Evolutionary conservation across 140 eudicot genomes (phyloP).

Genomic region (Anethum foeniculum): DNA sequence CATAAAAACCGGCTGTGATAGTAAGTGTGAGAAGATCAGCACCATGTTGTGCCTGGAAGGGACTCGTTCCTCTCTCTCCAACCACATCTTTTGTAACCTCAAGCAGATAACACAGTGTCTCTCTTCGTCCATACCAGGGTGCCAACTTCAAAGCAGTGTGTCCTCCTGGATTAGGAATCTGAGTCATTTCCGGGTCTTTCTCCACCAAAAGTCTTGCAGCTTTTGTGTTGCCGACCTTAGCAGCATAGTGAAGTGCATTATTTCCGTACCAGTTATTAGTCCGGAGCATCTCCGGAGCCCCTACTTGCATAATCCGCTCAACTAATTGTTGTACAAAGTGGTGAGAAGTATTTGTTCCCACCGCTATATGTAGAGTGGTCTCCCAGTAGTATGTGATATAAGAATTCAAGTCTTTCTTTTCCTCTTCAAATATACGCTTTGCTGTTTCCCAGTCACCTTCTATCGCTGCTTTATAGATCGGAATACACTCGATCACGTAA

Average conservation of each 20-base stretch:
- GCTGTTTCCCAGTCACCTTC: conserved; percentile 24
- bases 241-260: background rate
- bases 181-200: background rate
- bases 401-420: conserved; percentile 21
- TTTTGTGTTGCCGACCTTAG: background rate
- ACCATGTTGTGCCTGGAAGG: background rate
- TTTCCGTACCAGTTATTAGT: background rate
- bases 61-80: background rate
- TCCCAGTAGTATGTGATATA: conserved; percentile 23
- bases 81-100: conserved; percentile 6
- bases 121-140: background rate
- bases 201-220: conserved; percentile 3
- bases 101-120: background rate
- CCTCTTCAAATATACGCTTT: conserved; percentile 9
- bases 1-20: conserved; percentile 8
- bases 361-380: conserved; percentile 29
- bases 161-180: background rate
- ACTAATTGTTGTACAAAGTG: conserved; percentile 17
- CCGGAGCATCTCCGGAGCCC: background rate
- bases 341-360: conserved; percentile 32
- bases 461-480: conserved; percentile 30
- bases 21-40: conserved; percentile 3
- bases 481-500: conserved; percentile 18
- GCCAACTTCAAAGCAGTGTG: conserved; percentile 5
- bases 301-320: background rate